Conservation (phyloP, 2,329 filamentous ascomycete species). For the Colletotrichum sojae region DNA sequence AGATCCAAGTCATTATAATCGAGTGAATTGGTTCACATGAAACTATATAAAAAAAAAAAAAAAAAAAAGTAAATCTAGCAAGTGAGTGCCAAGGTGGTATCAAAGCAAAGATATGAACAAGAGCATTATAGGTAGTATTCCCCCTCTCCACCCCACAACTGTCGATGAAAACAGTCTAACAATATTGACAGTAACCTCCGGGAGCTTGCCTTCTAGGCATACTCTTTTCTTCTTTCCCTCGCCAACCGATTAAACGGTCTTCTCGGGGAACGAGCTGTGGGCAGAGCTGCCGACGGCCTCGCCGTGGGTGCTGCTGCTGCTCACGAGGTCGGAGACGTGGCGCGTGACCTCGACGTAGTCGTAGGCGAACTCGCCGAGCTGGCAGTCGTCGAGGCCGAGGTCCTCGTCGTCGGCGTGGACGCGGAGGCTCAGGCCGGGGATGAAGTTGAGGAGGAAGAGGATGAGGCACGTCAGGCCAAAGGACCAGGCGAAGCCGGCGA, state of each 20-base stretch:
- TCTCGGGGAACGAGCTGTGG: constrained; percentile 41
- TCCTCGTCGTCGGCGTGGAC: constrained; percentile 78
- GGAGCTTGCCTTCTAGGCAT: no score
- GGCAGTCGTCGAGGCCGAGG: constrained; percentile 78
- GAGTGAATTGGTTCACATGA: not conserved
- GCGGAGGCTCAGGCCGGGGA: constrained; percentile 79
- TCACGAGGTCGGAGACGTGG: constrained; percentile 68
- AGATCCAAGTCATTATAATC: not conserved
- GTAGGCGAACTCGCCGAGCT: constrained; percentile 87
- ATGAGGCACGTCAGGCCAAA: constrained; percentile 79
- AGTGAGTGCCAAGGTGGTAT: constrained; percentile 34
- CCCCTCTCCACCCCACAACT: constrained; percentile 1
- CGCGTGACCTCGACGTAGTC: constrained; percentile 82
- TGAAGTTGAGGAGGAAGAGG: constrained; percentile 78
- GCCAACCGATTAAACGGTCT: constrained; percentile 24
- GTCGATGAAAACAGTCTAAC: not conserved
- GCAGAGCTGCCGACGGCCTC: constrained; percentile 34
- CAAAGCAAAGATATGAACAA: constrained; percentile 34
- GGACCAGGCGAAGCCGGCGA: constrained; percentile 75
- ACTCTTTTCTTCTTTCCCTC: no score
- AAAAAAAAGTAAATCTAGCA: constrained; percentile 32
- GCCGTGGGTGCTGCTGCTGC: constrained; percentile 21
- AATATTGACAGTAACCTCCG: not conserved
- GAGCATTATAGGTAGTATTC: constrained; percentile 28
- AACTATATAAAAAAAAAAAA: no score